Percentiles rank a stretch among this genome's conserved stretches.
Evolutionary conservation across 805 yeast genomes (phyloP).

Genomic region (Candida multigemmis): DNA sequence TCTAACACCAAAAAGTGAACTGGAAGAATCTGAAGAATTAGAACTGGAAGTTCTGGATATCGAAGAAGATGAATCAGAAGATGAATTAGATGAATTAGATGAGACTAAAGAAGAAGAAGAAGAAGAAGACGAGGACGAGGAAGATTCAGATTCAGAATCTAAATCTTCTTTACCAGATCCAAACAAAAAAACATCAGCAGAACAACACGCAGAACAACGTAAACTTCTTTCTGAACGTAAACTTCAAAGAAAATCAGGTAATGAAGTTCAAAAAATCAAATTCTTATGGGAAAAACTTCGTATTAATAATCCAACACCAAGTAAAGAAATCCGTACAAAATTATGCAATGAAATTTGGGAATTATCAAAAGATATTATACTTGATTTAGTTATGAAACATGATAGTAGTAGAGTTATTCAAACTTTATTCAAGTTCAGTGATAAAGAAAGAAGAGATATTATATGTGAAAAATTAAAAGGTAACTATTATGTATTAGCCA

Average conservation of each 20-base stretch:
- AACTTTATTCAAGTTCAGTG: slow-evolving; percentile 79
- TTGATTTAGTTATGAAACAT: slow-evolving; percentile 86
- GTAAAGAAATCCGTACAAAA: slow-evolving; percentile 68
- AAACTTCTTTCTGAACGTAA: slow-evolving; percentile 74
- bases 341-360: slow-evolving; percentile 81
- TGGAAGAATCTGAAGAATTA: slow-evolving; percentile 12
- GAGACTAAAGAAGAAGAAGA: slow-evolving; percentile 8
- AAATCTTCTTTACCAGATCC: slow-evolving; percentile 18
- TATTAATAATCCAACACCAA: slow-evolving; percentile 73
- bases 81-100: slow-evolving; percentile 10
- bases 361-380: slow-evolving; percentile 63
- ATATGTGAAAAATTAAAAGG: slow-evolving; percentile 67
- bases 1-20: slow-evolving; percentile 22
- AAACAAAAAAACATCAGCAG: slow-evolving; percentile 45
- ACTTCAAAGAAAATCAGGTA: slow-evolving; percentile 79
- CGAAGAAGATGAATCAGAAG: slow-evolving; percentile 7
- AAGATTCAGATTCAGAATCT: slow-evolving; percentile 8
- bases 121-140: slow-evolving; percentile 16
- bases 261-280: slow-evolving; percentile 77
- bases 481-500: slow-evolving; percentile 71
- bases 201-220: slow-evolving; percentile 78
- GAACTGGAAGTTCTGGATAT: slow-evolving; percentile 9
- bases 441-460: slow-evolving; percentile 67
- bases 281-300: slow-evolving; percentile 85
- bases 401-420: slow-evolving; percentile 96